Evolutionary conservation across 2,329 filamentous ascomycete genomes (phyloP), one percentile per base, ranked within the genome.

Genomic region (Fusarium pseudocircinatum): DNA sequence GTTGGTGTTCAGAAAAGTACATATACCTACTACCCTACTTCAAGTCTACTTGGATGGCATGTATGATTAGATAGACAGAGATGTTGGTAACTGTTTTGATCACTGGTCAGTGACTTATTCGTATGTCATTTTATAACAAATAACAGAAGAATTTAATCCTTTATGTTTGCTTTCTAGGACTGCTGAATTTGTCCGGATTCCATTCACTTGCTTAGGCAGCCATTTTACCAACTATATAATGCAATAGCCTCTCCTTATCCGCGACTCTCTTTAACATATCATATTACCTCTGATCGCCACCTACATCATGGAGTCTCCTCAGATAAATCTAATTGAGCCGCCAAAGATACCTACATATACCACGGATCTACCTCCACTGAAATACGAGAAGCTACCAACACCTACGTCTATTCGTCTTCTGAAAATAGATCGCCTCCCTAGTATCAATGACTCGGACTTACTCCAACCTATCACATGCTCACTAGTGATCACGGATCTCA

Each of bases 261-360:
- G 13, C 13, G 0, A 18, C 5, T 26, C 42, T 44, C 16, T 7
- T 6, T 0, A 26, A 24, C n/a, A 18, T 18, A 24, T n/a, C n/a
- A n/a, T n/a, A n/a, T n/a, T n/a, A n/a, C n/a, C n/a, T n/a, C n/a
- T n/a, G n/a, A n/a, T n/a, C n/a, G n/a, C n/a, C n/a, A n/a, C n/a
- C n/a, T n/a, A n/a, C 2, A 18, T 0, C 16, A 44, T 26, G 42
- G 2, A 7, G 10, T 26, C 11, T 2, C 0, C n/a, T n/a, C n/a
- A n/a, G n/a, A n/a, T n/a, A n/a, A n/a, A n/a, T 22, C 43, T 22
- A 18, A 28, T 46, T 15, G 24, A 46, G 43, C 24, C 43, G 1
- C 43, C 43, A 28, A 46, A 4, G 0, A 7, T 0, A 4, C 43
- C 4, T 28, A 22, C 43, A 46, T 10, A 10, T 10, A 46, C 43